Conservation (phyloP, 1,139 yeast species). For the Yamadazyma buinensis region DNA sequence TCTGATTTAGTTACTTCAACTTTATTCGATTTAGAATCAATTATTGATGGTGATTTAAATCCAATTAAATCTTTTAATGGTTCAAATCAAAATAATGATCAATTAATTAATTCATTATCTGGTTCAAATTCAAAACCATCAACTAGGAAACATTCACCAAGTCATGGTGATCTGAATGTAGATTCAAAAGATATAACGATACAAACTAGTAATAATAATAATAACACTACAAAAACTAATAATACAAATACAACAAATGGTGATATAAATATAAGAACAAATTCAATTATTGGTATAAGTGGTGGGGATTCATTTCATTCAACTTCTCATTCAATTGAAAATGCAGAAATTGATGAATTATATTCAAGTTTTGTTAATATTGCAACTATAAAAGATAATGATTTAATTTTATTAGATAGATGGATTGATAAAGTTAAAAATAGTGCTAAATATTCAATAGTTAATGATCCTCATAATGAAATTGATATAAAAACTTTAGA, state of each 20-base stretch:
- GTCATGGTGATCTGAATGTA: not conserved
- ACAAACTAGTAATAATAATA: not conserved
- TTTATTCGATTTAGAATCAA: conserved; percentile 79
- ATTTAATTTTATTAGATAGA: conserved; percentile 42
- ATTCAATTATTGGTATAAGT: conserved; percentile 6
- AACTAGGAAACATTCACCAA: not conserved
- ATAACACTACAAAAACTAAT: not conserved
- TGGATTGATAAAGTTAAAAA: conserved; percentile 47
- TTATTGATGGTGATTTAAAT: conserved; percentile 67
- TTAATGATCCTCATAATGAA: not conserved
- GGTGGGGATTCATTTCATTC: conserved; percentile 3
- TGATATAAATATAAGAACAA: conserved; percentile 6
- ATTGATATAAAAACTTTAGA: conserved; percentile 1
- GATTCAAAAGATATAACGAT: not conserved
- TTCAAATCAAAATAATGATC: conserved; percentile 3
- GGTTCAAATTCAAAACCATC: not conserved
- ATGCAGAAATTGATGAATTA: conserved; percentile 56
- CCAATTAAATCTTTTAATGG: conserved; percentile 15
- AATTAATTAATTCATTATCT: conserved; percentile 5
- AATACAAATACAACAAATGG: not conserved
- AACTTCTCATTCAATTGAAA: conserved; percentile 12
- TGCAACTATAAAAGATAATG: conserved; percentile 46
- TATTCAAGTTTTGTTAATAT: conserved; percentile 65
- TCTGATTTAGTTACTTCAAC: conserved; percentile 79
- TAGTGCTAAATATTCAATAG: conserved; percentile 15